Evolutionary conservation across 352 stramenopile species (phyloP), one percentile per base, ranked within the genome.

Genomic region (Globisporangium cylindrosporum): DNA sequence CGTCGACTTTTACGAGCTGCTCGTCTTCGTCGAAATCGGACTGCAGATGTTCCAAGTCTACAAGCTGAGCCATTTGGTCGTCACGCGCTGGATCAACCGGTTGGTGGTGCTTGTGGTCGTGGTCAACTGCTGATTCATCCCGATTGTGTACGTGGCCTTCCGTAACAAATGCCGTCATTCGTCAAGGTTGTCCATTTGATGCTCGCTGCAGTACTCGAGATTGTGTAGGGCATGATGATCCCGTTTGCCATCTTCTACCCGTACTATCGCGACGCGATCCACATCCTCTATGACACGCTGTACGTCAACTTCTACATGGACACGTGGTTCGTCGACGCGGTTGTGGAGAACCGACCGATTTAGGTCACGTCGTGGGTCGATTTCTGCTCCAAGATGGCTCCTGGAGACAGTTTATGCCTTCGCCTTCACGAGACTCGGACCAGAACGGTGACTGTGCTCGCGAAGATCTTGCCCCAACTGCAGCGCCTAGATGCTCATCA

Each of bases 191-290:
- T 68, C 14, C 38, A 62, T 4, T 27, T 76, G 22, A 56, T 34
- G 4, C 49, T 70, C 36, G 73, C 74, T 38, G 24, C 63, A 1
- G 20, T 51, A 15, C 55, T 78, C 20, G 65, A 75, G 48, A 38
- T 67, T 1, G 62, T 59, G 3, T 74, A 62, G 15, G 57, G 57
- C 29, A 72, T 78, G 69, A 49, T 60, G 0, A 56, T 78, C 34
- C 72, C 67, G 49, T 34, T 77, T n/a, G 20, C 75, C 4, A 77
- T 77, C 27, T 77, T 81, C 59, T 25, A 71, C 24, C 72, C 72
- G 34, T 79, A 79, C 49, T 67, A 43, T 14, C 48, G 36, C 12
- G 58, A 60, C 38, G 38, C 38, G 38, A 24, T 3, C 15, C 15
- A 22, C 38, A 25, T 18, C n/a, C 24, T 22, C 27, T 65, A 24